These are phyloP conservation scores for Cyberlindnera euphorbiiphila DNA, from an alignment of 805 yeast species.

Conservation along the genomic window DNA sequence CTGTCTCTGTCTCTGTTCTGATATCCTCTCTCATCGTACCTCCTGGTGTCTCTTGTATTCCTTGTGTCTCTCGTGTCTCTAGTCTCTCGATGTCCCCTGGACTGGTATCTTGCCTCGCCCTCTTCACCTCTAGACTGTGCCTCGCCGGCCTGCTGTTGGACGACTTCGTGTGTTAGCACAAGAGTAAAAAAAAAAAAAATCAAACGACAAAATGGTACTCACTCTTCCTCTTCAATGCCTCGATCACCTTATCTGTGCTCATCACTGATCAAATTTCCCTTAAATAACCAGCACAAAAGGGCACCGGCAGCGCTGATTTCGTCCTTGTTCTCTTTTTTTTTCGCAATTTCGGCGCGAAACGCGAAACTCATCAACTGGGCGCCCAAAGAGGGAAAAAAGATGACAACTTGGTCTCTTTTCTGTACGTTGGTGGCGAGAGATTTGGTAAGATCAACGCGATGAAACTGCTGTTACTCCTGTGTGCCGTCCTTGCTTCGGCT, in stretches of 20 bases:
- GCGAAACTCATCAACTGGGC: no score
- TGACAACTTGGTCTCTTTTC: no score
- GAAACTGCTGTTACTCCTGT: constrained; percentile 5
- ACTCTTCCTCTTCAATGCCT: constrained; percentile 27
- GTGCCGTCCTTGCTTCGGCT: constrained; percentile 15
- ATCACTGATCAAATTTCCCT: no score
- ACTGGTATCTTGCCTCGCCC: constrained; percentile 2
- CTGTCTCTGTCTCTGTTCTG: constrained; percentile 1
- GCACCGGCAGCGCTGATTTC: no score
- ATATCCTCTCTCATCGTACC: constrained; percentile 4
- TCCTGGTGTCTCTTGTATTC: constrained; percentile 9
- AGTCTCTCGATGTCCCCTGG: constrained; percentile 3
- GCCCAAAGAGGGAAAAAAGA: no score
- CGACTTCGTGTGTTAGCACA: constrained; percentile 14
- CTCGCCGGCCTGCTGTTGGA: constrained; percentile 20
- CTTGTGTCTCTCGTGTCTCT: constrained; percentile 11
- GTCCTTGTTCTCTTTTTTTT: no score
- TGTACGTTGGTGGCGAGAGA: no score
- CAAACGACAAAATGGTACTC: constrained; percentile 1
- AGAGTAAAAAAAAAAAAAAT: neutral
- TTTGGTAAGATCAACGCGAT: constrained; percentile 5
- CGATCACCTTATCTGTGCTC: constrained; percentile 24
- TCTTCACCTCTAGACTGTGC: no score
- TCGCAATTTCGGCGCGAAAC: no score
- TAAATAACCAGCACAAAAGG: no score